Evolutionary conservation across 768 basidiomycete species (phyloP).

Genomic region (Serendipita sp.): DNA sequence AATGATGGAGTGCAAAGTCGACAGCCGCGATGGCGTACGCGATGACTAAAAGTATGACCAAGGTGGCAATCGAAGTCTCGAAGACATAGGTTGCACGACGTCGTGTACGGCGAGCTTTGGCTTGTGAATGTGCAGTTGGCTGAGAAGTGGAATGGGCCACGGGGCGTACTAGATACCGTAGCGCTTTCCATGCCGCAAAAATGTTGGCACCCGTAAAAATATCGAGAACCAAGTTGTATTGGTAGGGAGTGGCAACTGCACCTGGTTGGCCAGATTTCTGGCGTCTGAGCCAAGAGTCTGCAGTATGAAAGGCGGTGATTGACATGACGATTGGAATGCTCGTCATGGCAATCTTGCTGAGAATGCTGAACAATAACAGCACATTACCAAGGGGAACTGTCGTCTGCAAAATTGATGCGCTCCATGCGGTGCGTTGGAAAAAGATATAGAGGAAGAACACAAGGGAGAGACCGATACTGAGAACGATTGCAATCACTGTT

Average conservation of each 20-base stretch:
- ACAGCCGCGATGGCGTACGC: neutral
- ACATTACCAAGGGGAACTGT: neutral
- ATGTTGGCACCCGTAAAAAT: neutral
- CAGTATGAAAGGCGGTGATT: neutral
- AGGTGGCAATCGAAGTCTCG: neutral
- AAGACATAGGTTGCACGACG: neutral
- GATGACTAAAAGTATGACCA: neutral
- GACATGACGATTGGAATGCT: neutral
- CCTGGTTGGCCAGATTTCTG: neutral
- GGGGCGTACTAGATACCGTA: neutral
- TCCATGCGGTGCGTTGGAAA: neutral
- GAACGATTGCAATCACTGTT: neutral
- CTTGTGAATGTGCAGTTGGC: neutral
- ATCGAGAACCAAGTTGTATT: neutral
- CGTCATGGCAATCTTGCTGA: neutral
- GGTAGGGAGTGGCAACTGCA: neutral
- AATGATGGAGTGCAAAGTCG: neutral
- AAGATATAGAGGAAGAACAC: neutral
- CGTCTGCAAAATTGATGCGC: neutral
- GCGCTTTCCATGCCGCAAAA: neutral
- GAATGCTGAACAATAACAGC: neutral
- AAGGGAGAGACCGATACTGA: neutral
- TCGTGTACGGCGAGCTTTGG: neutral
- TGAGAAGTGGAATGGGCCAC: no score
- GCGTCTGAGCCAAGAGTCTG: neutral